Evolutionary conservation across 148 eudicot species (phyloP).

Genomic region (Silene uniflora): DNA sequence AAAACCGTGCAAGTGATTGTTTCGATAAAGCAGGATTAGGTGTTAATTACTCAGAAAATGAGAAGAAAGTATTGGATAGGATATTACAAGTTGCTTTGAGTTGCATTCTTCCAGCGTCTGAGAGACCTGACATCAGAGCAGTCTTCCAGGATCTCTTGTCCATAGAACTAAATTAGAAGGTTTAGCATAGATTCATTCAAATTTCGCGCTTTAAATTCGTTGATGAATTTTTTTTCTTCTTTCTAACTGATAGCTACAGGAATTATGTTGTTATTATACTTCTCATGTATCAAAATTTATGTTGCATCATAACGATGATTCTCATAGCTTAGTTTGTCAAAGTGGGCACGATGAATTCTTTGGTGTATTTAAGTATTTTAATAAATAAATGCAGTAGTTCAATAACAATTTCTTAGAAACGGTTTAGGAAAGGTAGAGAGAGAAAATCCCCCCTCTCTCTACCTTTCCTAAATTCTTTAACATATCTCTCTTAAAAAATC

Average conservation of each 20-base stretch:
- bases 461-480: too few relatives aligned
- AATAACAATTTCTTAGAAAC: too few relatives aligned
- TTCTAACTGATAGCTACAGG: background rate
- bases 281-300: background rate
- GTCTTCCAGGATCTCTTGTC: conserved; percentile 51
- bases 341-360: background rate
- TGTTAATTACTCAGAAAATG: conserved; percentile 14
- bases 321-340: background rate
- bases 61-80: conserved; percentile 29
- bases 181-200: conserved; percentile 4
- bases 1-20: conserved; percentile 48
- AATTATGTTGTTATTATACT: too few relatives aligned
- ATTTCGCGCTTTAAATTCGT: background rate
- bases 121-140: conserved; percentile 57
- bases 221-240: background rate
- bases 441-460: too few relatives aligned
- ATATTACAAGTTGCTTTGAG: conserved; percentile 51
- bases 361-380: background rate
- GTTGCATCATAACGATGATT: background rate
- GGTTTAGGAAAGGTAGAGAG: too few relatives aligned
- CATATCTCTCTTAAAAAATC: too few relatives aligned
- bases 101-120: conserved; percentile 61
- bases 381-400: background rate
- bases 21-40: conserved; percentile 35
- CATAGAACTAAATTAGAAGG: conserved; percentile 23